A percentile compares a stretch with the other conserved stretches of the same genome.
These are phyloP conservation scores for Jacaranda mimosifolia DNA, from an alignment of 257 asterid species.

Conservation along the genomic window DNA sequence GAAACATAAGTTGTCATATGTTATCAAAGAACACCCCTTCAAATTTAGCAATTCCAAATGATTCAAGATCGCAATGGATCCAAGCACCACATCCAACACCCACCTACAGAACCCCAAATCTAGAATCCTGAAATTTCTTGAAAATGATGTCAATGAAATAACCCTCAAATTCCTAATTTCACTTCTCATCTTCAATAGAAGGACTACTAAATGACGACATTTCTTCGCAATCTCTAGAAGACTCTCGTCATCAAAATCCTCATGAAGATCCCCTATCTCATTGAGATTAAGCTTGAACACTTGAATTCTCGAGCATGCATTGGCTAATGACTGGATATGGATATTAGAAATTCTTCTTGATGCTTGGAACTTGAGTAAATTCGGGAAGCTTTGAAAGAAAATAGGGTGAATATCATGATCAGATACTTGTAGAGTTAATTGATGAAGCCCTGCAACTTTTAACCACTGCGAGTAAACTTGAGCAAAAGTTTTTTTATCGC, in stretches of 20 bases:
- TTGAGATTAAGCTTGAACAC: conserved; percentile 35
- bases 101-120: conserved; percentile 41
- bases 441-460: conserved; percentile 41
- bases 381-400: conserved; percentile 47
- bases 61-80: conserved; percentile 34
- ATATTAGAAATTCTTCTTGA: conserved; percentile 32
- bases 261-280: neutral
- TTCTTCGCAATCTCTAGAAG: conserved; percentile 24
- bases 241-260: conserved; percentile 37
- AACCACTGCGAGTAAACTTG: conserved; percentile 45
- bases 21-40: conserved; percentile 42
- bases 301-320: conserved; percentile 35
- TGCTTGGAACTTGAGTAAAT: conserved; percentile 33
- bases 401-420: neutral
- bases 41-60: conserved; percentile 37
- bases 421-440: conserved; percentile 34
- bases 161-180: conserved; percentile 40
- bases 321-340: too few species aligned
- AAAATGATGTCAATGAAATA: conserved; percentile 24
- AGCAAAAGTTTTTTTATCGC: conserved; percentile 39
- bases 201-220: conserved; percentile 27
- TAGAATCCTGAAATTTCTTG: conserved; percentile 36
- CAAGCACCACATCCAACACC: conserved; percentile 42
- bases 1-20: conserved; percentile 37
- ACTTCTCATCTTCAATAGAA: conserved; percentile 36